Percentiles rank a stretch among this genome's conserved stretches.
Conservation (phyloP, 768 basidiomycete species). For the Tulasnella sp. region DNA sequence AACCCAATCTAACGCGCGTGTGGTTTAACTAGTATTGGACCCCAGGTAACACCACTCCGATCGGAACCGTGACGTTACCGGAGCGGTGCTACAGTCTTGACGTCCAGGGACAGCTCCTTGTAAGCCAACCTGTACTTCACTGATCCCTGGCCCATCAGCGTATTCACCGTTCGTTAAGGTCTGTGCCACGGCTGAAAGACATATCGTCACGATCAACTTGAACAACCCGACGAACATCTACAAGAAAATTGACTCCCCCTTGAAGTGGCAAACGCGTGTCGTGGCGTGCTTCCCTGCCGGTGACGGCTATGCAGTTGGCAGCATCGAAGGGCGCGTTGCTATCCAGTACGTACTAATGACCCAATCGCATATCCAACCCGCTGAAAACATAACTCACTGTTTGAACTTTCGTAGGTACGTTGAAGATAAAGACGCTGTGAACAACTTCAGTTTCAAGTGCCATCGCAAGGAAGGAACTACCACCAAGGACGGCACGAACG, state of each 20-base stretch:
- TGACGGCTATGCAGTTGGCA: conserved; percentile 74
- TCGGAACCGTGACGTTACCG: conserved; percentile 70
- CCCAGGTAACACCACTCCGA: conserved; percentile 59
- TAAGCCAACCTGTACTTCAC: neutral
- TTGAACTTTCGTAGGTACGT: neutral
- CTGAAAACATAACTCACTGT: neutral
- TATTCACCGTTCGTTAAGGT: conserved; percentile 31
- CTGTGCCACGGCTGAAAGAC: conserved; percentile 85
- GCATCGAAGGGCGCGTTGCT: conserved; percentile 84
- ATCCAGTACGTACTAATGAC: conserved; percentile 61
- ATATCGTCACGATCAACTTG: conserved; percentile 83
- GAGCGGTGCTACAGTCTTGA: conserved; percentile 88
- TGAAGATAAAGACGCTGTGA: conserved; percentile 27
- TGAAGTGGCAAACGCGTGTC: conserved; percentile 90
- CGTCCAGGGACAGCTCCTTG: conserved; percentile 63
- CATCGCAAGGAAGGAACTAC: conserved; percentile 48
- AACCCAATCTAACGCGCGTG: neutral
- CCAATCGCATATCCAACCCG: too few species aligned
- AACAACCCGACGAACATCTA: conserved; percentile 66
- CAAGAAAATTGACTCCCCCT: conserved; percentile 69
- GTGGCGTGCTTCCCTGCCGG: conserved; percentile 71
- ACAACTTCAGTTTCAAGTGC: conserved; percentile 86
- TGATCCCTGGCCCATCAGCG: neutral
- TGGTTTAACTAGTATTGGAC: conserved; percentile 72
- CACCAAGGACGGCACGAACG: conserved; percentile 52